phyloP scores from a whole-genome alignment of 2,329 filamentous ascomycete genomes.

The Penicillium sp. region DNA sequence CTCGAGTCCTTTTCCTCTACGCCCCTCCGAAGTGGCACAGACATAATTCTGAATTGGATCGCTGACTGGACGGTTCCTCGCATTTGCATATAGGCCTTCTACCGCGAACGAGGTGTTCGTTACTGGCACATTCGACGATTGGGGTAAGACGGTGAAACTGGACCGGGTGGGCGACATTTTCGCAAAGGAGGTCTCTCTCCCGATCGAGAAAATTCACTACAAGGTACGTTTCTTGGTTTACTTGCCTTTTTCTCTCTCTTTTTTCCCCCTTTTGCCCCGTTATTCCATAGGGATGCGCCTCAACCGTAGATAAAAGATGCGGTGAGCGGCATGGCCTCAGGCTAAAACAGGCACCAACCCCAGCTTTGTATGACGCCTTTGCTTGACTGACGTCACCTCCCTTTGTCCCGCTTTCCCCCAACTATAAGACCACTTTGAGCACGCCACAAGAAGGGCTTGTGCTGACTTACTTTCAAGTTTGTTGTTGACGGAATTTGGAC shows the following conservation, averaged over 20 bases:
- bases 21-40: constrained; percentile 11
- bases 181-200: constrained; percentile 75
- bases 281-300: not conserved
- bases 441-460: constrained; percentile 4
- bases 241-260: not conserved
- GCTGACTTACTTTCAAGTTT: constrained; percentile 60
- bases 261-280: not conserved
- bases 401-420: constrained; percentile 22
- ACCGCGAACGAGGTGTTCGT: constrained; percentile 85
- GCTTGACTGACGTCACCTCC: constrained; percentile 23
- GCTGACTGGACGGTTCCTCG: constrained; percentile 31
- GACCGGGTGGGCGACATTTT: constrained; percentile 72
- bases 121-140: constrained; percentile 93
- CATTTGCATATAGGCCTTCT: constrained; percentile 66
- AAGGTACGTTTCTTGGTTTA: constrained; percentile 66
- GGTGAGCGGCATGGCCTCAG: constrained; percentile 18
- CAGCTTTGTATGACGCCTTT: constrained; percentile 26
- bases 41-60: constrained; percentile 16
- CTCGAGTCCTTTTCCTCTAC: constrained; percentile 3
- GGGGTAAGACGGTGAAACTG: constrained; percentile 82
- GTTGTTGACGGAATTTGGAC: constrained; percentile 92
- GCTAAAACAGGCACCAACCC: constrained; percentile 13
- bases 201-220: constrained; percentile 78
- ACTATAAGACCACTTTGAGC: constrained; percentile 24
- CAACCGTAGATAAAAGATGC: constrained; percentile 11